A percentile compares a stretch with the other conserved stretches of the same genome.
Conservation (phyloP, 2,329 filamentous ascomycete species). For the Bretziella fagacearum region DNA sequence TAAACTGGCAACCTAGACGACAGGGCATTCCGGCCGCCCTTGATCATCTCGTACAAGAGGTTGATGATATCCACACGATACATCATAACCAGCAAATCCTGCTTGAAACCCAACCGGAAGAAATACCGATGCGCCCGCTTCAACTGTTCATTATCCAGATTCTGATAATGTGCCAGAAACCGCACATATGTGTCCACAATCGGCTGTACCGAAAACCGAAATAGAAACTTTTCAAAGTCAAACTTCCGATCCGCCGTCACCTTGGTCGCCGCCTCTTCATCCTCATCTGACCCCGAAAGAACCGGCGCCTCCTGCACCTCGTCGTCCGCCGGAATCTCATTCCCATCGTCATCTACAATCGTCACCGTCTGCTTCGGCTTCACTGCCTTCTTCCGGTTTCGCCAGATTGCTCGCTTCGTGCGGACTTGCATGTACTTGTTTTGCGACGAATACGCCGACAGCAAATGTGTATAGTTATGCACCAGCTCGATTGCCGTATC, state of each 20-base stretch:
- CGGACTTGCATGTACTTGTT: constrained; percentile 88
- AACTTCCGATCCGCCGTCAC: constrained; percentile 76
- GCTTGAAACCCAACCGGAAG: constrained; percentile 86
- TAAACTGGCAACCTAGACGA: constrained; percentile 49
- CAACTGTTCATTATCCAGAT: constrained; percentile 62
- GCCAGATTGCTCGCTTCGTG: constrained; percentile 55
- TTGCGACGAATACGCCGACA: constrained; percentile 87
- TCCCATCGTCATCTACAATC: constrained; percentile 11
- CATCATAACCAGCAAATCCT: constrained; percentile 74
- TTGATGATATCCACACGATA: constrained; percentile 84
- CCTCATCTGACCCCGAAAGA: constrained; percentile 32
- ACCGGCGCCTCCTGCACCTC: constrained; percentile 17
- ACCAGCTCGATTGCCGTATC: constrained; percentile 81
- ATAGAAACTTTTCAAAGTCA: constrained; percentile 71
- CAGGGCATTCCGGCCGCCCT: constrained; percentile 61
- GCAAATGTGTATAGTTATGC: constrained; percentile 78
- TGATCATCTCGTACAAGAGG: constrained; percentile 79
- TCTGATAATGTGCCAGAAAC: constrained; percentile 63
- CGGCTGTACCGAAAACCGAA: constrained; percentile 65
- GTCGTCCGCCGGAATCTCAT: constrained; percentile 15
- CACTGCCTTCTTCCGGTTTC: constrained; percentile 47
- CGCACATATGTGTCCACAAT: constrained; percentile 79
- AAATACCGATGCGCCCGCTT: constrained; percentile 91
- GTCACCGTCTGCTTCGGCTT: constrained; percentile 18
- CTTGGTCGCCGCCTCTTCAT: constrained; percentile 53